Percentiles rank a stretch among this genome's conserved stretches.
Conservation (phyloP, 495 filamentous ascomycete species). For the Penicillium coprophilum region DNA sequence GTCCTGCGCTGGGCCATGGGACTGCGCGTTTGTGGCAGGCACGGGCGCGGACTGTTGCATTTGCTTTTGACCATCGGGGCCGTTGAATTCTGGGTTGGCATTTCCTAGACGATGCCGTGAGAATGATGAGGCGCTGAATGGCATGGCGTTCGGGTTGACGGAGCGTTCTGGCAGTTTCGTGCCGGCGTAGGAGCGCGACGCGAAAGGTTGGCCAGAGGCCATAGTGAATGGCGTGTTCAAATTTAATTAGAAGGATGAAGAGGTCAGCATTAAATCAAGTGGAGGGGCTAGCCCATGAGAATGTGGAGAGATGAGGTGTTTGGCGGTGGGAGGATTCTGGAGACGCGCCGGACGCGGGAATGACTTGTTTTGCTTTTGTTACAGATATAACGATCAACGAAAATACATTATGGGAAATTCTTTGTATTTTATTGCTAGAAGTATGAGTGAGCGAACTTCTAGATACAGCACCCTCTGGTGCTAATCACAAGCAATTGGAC, state of each 20-base stretch:
- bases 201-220: constrained; percentile 48
- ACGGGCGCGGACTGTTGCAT: constrained; percentile 30
- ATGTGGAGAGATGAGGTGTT: constrained; percentile 20
- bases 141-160: constrained; percentile 39
- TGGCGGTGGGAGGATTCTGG: constrained; percentile 32
- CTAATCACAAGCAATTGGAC: not conserved
- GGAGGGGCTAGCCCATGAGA: constrained; percentile 15
- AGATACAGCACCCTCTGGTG: not conserved
- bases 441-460: not conserved
- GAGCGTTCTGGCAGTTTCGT: constrained; percentile 53
- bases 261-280: constrained; percentile 6
- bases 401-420: not conserved
- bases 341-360: constrained; percentile 30
- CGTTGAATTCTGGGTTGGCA: constrained; percentile 31
- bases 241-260: constrained; percentile 5
- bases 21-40: constrained; percentile 33
- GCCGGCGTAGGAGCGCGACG: constrained; percentile 48
- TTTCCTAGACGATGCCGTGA: constrained; percentile 38
- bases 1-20: constrained; percentile 42
- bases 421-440: not conserved
- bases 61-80: constrained; percentile 31
- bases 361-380: constrained; percentile 8
- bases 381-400: not conserved
- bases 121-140: constrained; percentile 52
- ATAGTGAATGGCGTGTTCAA: constrained; percentile 13